Evolutionary conservation across 2,329 filamentous ascomycete species (phyloP).

Genomic region (Calonectria pauciramosa): DNA sequence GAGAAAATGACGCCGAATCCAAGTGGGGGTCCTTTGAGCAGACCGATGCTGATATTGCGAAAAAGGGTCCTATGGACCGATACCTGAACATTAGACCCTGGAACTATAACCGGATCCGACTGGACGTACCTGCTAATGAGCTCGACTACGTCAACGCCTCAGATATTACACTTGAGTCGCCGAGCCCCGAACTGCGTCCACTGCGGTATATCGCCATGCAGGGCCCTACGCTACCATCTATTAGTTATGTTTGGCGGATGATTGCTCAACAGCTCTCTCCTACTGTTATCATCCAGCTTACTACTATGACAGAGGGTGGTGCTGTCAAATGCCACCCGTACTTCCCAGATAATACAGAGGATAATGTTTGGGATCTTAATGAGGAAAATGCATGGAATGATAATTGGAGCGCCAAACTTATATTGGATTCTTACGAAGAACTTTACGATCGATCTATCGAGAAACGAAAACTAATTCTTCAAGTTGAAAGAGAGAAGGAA

Average conservation of each 20-base stretch:
- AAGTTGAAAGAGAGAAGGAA: slow-evolving; percentile 59
- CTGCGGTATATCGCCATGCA: slow-evolving; percentile 91
- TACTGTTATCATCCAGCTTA: slow-evolving; percentile 94
- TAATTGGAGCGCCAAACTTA: slow-evolving; percentile 77
- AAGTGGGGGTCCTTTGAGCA: slow-evolving; percentile 55
- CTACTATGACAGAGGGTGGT: slow-evolving; percentile 83
- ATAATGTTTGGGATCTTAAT: slow-evolving; percentile 70
- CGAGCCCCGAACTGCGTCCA: slow-evolving; percentile 53
- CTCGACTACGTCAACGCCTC: slow-evolving; percentile 89
- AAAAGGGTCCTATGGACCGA: slow-evolving; percentile 73
- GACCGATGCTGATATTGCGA: slow-evolving; percentile 44
- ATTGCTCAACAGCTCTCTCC: slow-evolving; percentile 83
- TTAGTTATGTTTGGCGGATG: slow-evolving; percentile 96
- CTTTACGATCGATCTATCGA: slow-evolving; percentile 72
- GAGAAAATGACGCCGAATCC: slow-evolving; percentile 51
- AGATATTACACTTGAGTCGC: slow-evolving; percentile 70
- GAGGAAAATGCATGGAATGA: slow-evolving; percentile 75
- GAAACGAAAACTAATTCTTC: slow-evolving; percentile 78
- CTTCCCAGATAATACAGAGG: slow-evolving; percentile 74
- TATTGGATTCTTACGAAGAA: slow-evolving; percentile 73
- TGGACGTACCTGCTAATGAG: slow-evolving; percentile 80
- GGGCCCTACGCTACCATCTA: slow-evolving; percentile 83
- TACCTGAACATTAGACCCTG: slow-evolving; percentile 94
- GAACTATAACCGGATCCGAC: slow-evolving; percentile 85
- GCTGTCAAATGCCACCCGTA: slow-evolving; percentile 91